Evolutionary conservation across 2,329 filamentous ascomycete genomes (phyloP), one percentile per base, ranked within the genome.

Genomic region (Penicillium sp.): DNA sequence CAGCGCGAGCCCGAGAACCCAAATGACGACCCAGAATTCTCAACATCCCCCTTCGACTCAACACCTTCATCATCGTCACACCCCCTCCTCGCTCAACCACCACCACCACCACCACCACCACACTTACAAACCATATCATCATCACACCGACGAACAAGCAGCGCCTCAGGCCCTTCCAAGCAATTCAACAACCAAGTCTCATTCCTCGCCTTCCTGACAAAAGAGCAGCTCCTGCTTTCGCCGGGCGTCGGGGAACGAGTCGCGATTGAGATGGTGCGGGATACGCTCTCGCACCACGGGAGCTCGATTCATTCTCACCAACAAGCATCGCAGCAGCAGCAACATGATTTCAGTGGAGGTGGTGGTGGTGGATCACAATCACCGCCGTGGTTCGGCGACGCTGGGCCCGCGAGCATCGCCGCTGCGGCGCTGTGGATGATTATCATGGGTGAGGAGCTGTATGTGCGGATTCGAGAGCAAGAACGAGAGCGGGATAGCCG

Each of bases 391-490:
- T 29, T 30, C 55, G 47, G 55, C 17, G 31, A 23, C 8, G 29
- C 29, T 2, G 19, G 35, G 4, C n/a, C 38, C 19, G 23, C 13
- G 3, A 31, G 47, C 9, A n/a, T 58, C 17, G 35, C 64, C 1
- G 61, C 56, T 1, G 66, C 65, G 15, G 58, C 61, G 2, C 51
- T 67, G 9, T 67, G 66, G 66, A 52, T 61, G 17, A 48, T 69
- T n/a, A 57, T 70, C 21, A 69, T 68, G 61, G 69, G 69, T 1
- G 67, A 70, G 53, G 65, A 69, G 13, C 21, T 70, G 21, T 70
- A 63, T 59, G 59, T 58, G 50, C 49, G 62, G 9, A 59, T 52
- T 13, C 41, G 56, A 11, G 48, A 29, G 7, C 44, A 47, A 19
- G 30, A 11, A 13, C n/a, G 15, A 57, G 7, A 30, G n/a, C 3